Evolutionary conservation across 768 basidiomycete species (phyloP).

Genomic region (Termitomyces sp.): DNA sequence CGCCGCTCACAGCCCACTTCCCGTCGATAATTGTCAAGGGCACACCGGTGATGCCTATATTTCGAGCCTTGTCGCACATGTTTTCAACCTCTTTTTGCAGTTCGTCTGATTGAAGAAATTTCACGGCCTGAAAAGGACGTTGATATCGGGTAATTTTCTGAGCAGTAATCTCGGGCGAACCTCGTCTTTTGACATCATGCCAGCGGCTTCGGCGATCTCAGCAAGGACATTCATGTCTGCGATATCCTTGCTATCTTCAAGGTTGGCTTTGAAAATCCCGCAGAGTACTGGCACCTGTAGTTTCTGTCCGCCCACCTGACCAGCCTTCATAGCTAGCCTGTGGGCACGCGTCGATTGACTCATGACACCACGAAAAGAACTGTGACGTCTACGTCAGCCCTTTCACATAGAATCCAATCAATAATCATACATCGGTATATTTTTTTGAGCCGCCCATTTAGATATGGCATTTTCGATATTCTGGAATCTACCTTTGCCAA

Average conservation of each 20-base stretch:
- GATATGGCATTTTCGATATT: conserved; percentile 37
- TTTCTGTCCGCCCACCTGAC: conserved; percentile 51
- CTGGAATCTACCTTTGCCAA: conserved; percentile 47
- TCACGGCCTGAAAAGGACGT: conserved; percentile 40
- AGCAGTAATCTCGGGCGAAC: conserved; percentile 30
- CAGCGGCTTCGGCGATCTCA: conserved; percentile 47
- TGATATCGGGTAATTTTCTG: neutral
- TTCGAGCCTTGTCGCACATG: conserved; percentile 57
- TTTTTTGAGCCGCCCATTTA: conserved; percentile 52
- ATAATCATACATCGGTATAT: conserved; percentile 48
- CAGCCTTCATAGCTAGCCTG: conserved; percentile 67
- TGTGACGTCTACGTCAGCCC: conserved; percentile 20
- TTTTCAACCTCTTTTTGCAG: conserved; percentile 57
- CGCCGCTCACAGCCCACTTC: conserved; percentile 73
- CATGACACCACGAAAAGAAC: conserved; percentile 55
- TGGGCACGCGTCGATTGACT: conserved; percentile 67
- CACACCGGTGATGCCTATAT: conserved; percentile 70
- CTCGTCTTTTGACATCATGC: conserved; percentile 56
- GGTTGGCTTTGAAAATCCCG: conserved; percentile 60
- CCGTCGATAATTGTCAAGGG: conserved; percentile 77
- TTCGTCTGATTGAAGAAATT: conserved; percentile 64
- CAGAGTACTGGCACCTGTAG: conserved; percentile 54
- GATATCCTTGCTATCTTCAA: conserved; percentile 62
- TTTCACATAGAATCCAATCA: neutral
- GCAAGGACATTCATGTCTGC: conserved; percentile 55